phyloP scores from a whole-genome alignment of 2,329 filamentous ascomycete genomes.

The Karstenula rhodostoma region DNA sequence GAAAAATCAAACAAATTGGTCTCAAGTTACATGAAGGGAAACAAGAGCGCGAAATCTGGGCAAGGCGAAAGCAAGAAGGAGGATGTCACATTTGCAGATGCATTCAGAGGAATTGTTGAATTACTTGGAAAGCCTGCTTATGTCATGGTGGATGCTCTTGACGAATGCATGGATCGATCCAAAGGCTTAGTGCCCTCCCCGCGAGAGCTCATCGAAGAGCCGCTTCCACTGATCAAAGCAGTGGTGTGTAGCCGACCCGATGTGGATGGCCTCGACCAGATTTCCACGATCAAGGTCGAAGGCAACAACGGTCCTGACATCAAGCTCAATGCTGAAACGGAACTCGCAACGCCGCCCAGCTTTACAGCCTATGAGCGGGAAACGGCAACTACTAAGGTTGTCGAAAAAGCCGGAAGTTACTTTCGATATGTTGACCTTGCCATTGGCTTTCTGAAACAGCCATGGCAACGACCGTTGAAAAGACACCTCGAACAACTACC shows the following conservation, averaged over 20 bases:
- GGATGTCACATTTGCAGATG: constrained; percentile 1
- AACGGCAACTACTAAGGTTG: neutral
- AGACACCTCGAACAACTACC: constrained; percentile 4
- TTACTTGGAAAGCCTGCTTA: constrained; percentile 3
- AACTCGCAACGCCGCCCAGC: neutral
- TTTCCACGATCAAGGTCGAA: constrained; percentile 1
- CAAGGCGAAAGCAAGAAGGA: neutral
- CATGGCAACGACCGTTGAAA: constrained; percentile 2
- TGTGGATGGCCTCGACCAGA: neutral
- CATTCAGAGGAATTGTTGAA: neutral
- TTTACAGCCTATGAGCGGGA: neutral
- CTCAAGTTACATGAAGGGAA: constrained; percentile 2
- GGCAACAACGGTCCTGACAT: constrained; percentile 5
- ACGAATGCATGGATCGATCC: constrained; percentile 3
- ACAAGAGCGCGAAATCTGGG: neutral
- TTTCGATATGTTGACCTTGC: constrained; percentile 5
- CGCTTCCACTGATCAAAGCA: neutral
- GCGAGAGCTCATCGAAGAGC: neutral
- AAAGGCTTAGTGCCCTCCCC: neutral
- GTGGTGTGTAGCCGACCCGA: neutral
- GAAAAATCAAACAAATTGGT: constrained; percentile 1
- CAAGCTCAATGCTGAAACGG: constrained; percentile 5
- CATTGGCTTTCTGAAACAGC: constrained; percentile 2
- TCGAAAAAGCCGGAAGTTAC: constrained; percentile 5
- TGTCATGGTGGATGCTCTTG: constrained; percentile 2